phyloP scores from a whole-genome alignment of 2,329 filamentous ascomycete genomes.

The Diaporthe sp. region DNA sequence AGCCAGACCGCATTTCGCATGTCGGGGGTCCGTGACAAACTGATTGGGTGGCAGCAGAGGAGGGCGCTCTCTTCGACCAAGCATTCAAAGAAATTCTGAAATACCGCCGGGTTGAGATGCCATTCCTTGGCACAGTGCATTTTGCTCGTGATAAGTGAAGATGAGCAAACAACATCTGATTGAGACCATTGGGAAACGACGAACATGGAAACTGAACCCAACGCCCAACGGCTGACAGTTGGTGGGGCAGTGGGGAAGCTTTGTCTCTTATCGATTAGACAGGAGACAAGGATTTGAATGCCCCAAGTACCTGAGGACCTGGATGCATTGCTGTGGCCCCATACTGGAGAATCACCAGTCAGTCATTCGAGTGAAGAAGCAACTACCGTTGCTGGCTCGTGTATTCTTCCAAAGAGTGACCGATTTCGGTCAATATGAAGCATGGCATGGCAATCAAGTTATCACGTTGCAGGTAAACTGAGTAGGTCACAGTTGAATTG shows the following conservation, averaged over 20 bases:
- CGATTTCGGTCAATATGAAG: too few relatives aligned
- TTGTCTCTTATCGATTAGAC: conserved; percentile 5
- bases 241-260: conserved; percentile 21
- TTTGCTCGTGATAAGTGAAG: neutral
- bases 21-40: neutral
- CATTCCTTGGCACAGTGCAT: neutral
- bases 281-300: neutral
- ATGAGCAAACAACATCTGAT: neutral
- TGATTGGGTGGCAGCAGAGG: neutral
- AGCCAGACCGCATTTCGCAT: neutral
- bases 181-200: neutral
- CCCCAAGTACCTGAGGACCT: neutral
- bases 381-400: too few relatives aligned
- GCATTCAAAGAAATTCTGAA: neutral
- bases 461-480: too few relatives aligned
- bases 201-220: neutral
- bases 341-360: neutral
- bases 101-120: neutral
- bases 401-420: neutral
- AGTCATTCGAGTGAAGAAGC: neutral
- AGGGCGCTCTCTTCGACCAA: too few relatives aligned
- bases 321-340: neutral
- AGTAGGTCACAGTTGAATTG: neutral
- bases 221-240: neutral
- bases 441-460: too few relatives aligned